These are phyloP conservation scores for Aspergillus sojae DNA, from an alignment of 2,329 filamentous ascomycete species.

Conservation along the genomic window DNA sequence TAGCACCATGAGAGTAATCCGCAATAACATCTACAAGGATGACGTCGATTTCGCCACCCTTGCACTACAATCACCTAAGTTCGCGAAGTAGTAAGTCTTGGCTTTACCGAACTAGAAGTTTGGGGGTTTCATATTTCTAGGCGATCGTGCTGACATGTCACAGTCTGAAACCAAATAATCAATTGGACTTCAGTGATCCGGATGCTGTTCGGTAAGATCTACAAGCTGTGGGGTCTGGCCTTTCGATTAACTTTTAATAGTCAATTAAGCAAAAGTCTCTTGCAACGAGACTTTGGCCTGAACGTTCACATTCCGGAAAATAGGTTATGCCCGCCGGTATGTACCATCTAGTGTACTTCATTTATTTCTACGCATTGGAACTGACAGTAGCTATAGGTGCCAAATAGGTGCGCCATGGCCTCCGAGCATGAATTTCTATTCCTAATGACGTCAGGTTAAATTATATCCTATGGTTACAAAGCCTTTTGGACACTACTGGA, in stretches of 20 bases:
- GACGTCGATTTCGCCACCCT: slow-evolving; percentile 65
- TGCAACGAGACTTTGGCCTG: slow-evolving; percentile 75
- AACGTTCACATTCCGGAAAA: slow-evolving; percentile 71
- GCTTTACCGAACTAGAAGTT: not conserved
- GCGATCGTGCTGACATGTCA: not conserved
- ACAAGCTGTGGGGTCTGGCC: not conserved
- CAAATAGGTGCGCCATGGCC: slow-evolving; percentile 44
- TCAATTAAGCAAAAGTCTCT: slow-evolving; percentile 74
- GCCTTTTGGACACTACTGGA: slow-evolving; percentile 71
- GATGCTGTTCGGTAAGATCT: slow-evolving; percentile 66
- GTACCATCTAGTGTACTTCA: slow-evolving; percentile 17
- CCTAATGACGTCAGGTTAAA: slow-evolving; percentile 65
- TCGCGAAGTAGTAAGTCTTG: slow-evolving; percentile 57
- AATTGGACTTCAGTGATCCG: slow-evolving; percentile 81
- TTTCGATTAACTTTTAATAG: slow-evolving; percentile 36
- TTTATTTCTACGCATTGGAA: not conserved
- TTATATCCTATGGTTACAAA: slow-evolving; percentile 88
- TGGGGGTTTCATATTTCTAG: slow-evolving; percentile 12
- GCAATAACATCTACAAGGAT: slow-evolving; percentile 57
- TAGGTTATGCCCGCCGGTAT: slow-evolving; percentile 82
- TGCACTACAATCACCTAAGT: slow-evolving; percentile 61
- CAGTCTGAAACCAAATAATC: slow-evolving; percentile 57
- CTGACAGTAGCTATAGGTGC: slow-evolving; percentile 38
- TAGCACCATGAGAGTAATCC: slow-evolving; percentile 35
- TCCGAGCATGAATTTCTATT: not conserved